Conservation (phyloP, 2,329 filamentous ascomycete species). For the Alternaria tenuissima region DNA sequence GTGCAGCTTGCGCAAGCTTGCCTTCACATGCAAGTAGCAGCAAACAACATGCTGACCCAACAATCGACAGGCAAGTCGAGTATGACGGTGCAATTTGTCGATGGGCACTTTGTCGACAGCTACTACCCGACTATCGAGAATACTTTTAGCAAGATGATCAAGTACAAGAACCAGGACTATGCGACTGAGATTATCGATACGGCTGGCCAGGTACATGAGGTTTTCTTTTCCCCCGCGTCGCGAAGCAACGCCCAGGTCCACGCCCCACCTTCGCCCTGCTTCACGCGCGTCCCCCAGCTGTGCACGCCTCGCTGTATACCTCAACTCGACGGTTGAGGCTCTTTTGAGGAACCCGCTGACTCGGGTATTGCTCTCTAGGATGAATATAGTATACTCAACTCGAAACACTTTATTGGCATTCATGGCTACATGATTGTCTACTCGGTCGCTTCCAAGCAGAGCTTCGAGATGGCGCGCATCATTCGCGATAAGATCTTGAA, state of each 20-base stretch:
- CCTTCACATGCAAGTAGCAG: constrained; percentile 18
- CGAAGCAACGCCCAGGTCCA: constrained; percentile 20
- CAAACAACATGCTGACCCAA: constrained; percentile 25
- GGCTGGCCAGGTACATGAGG: constrained; percentile 78
- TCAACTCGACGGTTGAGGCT: not conserved
- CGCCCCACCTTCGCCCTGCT: constrained; percentile 22
- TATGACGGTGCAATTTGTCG: constrained; percentile 94
- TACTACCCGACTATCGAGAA: constrained; percentile 99
- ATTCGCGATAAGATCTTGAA: constrained; percentile 98
- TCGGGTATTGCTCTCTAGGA: constrained; percentile 64
- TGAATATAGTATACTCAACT: constrained; percentile 98
- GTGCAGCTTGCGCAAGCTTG: constrained; percentile 20
- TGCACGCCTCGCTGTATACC: not conserved
- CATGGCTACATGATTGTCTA: constrained; percentile 99
- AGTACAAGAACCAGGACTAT: constrained; percentile 90
- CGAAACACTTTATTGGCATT: constrained; percentile 98
- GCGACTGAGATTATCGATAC: constrained; percentile 98
- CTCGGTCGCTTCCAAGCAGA: constrained; percentile 91
- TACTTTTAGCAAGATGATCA: constrained; percentile 95
- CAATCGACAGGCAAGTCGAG: constrained; percentile 84
- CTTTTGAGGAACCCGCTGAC: constrained; percentile 32
- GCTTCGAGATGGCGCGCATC: constrained; percentile 96
- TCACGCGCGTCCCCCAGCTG: constrained; percentile 1
- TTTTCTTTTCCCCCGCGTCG: constrained; percentile 32
- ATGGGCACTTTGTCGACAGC: constrained; percentile 97